These are phyloP conservation scores for Pisolithus marmoratus DNA, from an alignment of 768 basidiomycete genomes.

Conservation along the genomic window DNA sequence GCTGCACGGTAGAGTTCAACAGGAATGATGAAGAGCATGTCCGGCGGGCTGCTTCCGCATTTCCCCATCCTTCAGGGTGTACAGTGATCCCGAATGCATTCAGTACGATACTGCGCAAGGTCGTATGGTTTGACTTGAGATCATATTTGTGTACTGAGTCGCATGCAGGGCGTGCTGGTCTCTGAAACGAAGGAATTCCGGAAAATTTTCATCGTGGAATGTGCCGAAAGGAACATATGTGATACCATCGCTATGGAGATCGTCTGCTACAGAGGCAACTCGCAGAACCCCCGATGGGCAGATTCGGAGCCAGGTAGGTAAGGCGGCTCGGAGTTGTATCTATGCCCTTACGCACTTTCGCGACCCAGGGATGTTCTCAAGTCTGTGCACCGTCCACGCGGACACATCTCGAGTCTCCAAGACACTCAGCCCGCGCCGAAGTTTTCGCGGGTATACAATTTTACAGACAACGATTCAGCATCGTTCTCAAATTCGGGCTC, in stretches of 20 bases:
- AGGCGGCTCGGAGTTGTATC: not conserved
- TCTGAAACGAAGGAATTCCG: conserved; percentile 28
- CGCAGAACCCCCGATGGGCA: conserved; percentile 21
- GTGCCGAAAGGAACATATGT: conserved; percentile 21
- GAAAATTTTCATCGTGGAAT: conserved; percentile 28
- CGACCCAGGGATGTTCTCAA: conserved; percentile 21
- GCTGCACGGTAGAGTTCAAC: conserved; percentile 25
- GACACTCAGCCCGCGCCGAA: conserved; percentile 24
- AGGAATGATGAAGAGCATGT: conserved; percentile 25
- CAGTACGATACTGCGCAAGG: conserved; percentile 26
- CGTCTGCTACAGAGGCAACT: conserved; percentile 24
- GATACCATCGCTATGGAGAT: conserved; percentile 25
- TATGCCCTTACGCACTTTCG: not conserved
- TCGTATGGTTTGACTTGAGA: not conserved
- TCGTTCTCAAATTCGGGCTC: conserved; percentile 39
- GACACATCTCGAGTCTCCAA: conserved; percentile 25
- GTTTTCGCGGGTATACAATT: conserved; percentile 26
- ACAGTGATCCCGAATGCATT: conserved; percentile 28
- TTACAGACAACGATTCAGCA: conserved; percentile 29
- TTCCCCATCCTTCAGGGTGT: conserved; percentile 28
- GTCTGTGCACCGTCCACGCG: conserved; percentile 16
- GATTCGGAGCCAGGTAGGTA: conserved; percentile 24
- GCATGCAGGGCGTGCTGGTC: conserved; percentile 19
- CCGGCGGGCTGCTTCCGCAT: conserved; percentile 19
- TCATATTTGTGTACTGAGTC: not conserved